phyloP scores from a whole-genome alignment of 208 protist genomes.

The Cochliopodium minus region DNA sequence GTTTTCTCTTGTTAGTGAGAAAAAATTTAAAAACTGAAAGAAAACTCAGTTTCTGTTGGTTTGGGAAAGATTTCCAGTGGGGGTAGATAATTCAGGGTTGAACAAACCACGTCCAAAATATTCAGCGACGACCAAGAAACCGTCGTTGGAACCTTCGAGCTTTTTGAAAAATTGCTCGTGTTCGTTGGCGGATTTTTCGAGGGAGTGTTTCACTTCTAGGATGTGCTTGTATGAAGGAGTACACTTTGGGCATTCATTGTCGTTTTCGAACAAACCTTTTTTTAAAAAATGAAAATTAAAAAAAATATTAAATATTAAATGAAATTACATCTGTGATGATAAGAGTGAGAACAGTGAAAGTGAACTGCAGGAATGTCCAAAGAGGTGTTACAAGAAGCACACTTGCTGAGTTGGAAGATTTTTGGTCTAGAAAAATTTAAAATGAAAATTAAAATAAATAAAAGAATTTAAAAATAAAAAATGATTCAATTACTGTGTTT shows the following conservation, averaged over 20 bases:
- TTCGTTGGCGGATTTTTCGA: conserved; percentile 30
- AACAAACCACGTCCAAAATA: conserved; percentile 66
- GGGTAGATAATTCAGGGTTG: too few species aligned
- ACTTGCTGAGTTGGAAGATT: conserved; percentile 60
- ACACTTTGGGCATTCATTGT: conserved; percentile 41
- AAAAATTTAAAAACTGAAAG: too few species aligned
- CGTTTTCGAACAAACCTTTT: conserved; percentile 25
- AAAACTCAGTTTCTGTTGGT: too few species aligned
- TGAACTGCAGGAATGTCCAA: conserved; percentile 77
- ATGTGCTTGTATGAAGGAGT: conserved; percentile 29
- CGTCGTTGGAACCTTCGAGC: conserved; percentile 31
- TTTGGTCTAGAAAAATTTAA: too few species aligned
- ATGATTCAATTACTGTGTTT: background rate
- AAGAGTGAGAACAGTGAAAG: conserved; percentile 75
- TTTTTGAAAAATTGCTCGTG: conserved; percentile 53
- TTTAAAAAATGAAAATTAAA: too few species aligned
- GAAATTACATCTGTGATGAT: conserved; percentile 57
- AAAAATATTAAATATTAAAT: too few species aligned
- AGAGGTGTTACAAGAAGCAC: conserved; percentile 43
- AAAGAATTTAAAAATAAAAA: background rate
- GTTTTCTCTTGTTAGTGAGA: too few species aligned
- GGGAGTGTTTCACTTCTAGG: conserved; percentile 35
- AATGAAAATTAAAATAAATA: conserved; percentile 23
- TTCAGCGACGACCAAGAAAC: conserved; percentile 63
- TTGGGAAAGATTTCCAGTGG: too few species aligned